Conservation (phyloP, 2,329 filamentous ascomycete species). For the Venturia aucupariae region DNA sequence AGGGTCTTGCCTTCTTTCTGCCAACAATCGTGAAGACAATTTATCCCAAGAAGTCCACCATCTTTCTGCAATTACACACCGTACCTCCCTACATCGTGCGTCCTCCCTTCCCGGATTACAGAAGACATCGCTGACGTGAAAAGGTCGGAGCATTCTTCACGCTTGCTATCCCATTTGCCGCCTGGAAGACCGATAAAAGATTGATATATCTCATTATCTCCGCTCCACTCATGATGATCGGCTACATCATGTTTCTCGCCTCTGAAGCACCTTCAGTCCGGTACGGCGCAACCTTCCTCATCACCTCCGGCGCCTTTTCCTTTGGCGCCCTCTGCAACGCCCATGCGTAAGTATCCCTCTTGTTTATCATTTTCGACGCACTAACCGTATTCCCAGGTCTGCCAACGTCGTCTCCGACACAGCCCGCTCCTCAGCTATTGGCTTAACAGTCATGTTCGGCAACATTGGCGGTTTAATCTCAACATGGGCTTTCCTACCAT, state of each 20-base stretch:
- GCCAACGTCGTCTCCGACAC: conserved; percentile 66
- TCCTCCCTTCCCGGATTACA: background rate
- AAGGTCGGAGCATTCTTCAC: conserved; percentile 57
- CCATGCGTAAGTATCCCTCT: conserved; percentile 36
- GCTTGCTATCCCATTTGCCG: conserved; percentile 50
- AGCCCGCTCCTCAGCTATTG: conserved; percentile 35
- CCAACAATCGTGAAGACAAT: conserved; percentile 63
- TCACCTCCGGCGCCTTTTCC: conserved; percentile 54
- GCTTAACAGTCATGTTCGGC: conserved; percentile 36
- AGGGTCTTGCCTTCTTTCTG: conserved; percentile 60
- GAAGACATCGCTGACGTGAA: background rate
- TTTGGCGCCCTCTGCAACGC: conserved; percentile 58
- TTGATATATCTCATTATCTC: conserved; percentile 51
- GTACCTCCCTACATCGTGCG: conserved; percentile 54
- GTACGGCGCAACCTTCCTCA: conserved; percentile 63
- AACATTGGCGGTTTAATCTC: conserved; percentile 62
- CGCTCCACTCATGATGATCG: conserved; percentile 56
- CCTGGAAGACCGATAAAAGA: conserved; percentile 51
- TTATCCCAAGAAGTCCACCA: conserved; percentile 47
- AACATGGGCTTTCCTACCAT: conserved; percentile 56
- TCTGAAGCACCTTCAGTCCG: conserved; percentile 39
- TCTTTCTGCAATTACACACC: conserved; percentile 59
- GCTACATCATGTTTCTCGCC: conserved; percentile 35
- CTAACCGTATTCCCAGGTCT: conserved; percentile 25
- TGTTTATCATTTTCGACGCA: too few relatives aligned